Percentiles rank a stretch among this genome's conserved stretches.
Evolutionary conservation across 345 rosid genomes (phyloP).

Genomic region (Salix purpurea): DNA sequence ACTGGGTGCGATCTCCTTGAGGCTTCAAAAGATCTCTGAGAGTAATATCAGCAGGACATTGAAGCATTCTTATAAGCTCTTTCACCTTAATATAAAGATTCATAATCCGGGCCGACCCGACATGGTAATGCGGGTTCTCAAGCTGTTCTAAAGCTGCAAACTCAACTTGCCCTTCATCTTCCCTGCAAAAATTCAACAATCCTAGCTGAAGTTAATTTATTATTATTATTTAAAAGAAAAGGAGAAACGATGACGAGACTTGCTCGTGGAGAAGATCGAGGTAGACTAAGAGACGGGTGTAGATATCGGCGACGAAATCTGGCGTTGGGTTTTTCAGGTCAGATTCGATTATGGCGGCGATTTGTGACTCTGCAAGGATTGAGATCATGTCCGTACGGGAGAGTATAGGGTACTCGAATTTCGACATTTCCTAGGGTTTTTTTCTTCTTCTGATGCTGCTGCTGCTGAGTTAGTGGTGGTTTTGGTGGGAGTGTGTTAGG

Average conservation of each 20-base stretch:
- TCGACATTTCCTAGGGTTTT: slow-evolving; percentile 46
- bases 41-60: slow-evolving; percentile 52
- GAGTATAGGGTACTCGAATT: slow-evolving; percentile 58
- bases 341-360: slow-evolving; percentile 45
- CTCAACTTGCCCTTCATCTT: slow-evolving; percentile 69
- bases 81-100: slow-evolving; percentile 45
- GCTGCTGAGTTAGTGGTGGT: not conserved
- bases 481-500: not conserved
- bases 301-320: slow-evolving; percentile 53
- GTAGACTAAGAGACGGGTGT: slow-evolving; percentile 58
- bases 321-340: slow-evolving; percentile 48
- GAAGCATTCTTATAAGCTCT: slow-evolving; percentile 36
- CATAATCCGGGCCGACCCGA: slow-evolving; percentile 44
- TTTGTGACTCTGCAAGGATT: slow-evolving; percentile 52
- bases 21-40: slow-evolving; percentile 71
- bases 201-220: too few relatives aligned
- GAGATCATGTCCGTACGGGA: slow-evolving; percentile 54
- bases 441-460: not conserved
- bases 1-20: slow-evolving; percentile 54
- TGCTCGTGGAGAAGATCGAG: slow-evolving; percentile 70
- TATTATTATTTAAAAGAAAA: not conserved
- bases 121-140: slow-evolving; percentile 83
- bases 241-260: not conserved
- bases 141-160: slow-evolving; percentile 70
- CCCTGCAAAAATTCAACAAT: slow-evolving; percentile 36